Evolutionary conservation across 2,329 filamentous ascomycete species (phyloP).

Genomic region (Thielaviopsis cerberus): DNA sequence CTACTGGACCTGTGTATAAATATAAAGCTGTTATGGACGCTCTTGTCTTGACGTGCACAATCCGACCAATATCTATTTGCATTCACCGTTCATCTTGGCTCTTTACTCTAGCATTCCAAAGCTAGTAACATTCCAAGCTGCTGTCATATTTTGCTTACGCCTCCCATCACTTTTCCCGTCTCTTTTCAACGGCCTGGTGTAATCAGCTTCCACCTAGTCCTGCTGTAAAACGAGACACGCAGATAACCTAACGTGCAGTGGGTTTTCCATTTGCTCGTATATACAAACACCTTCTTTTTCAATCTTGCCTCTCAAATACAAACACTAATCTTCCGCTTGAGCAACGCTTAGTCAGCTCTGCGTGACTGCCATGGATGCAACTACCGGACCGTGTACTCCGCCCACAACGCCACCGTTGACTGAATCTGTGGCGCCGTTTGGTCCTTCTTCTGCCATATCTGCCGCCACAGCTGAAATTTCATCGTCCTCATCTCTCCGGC

Average conservation of each 20-base stretch:
- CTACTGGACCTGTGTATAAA: neutral
- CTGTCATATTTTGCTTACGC: neutral
- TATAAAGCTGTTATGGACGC: neutral
- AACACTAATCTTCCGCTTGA: neutral
- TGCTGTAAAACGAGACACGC: neutral
- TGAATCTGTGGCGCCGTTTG: neutral
- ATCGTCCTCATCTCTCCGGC: neutral
- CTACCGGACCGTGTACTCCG: neutral
- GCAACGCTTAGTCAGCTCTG: neutral
- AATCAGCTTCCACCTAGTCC: neutral
- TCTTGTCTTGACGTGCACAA: too few species aligned
- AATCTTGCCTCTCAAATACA: neutral
- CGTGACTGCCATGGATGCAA: slow-evolving; percentile 2
- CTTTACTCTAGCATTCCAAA: neutral
- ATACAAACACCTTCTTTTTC: neutral
- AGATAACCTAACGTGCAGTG: neutral
- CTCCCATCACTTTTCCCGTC: too few species aligned
- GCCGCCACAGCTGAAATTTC: neutral
- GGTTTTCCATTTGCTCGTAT: neutral
- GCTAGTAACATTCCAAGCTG: neutral
- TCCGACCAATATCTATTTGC: too few species aligned
- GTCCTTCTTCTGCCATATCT: neutral
- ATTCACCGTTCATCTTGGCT: neutral
- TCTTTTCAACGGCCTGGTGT: too few species aligned
- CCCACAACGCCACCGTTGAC: slow-evolving; percentile 5